Conservation (phyloP, 768 basidiomycete genomes). For the Phlebiopsis flavidoalba region DNA sequence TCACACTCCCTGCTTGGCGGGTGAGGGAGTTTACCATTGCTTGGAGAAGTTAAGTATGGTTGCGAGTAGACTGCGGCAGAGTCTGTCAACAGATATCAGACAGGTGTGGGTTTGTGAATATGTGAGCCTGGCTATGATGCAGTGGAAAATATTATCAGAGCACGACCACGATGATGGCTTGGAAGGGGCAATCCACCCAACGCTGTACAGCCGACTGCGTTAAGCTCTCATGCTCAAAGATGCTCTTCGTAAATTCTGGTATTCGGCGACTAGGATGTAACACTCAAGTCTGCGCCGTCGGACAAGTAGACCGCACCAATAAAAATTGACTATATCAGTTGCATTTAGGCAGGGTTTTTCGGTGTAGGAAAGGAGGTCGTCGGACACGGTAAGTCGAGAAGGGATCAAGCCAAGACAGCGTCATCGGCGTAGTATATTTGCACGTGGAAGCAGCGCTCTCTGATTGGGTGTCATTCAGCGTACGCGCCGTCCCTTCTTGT, state of each 20-base stretch:
- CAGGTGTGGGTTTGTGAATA: not conserved
- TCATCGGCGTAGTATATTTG: not conserved
- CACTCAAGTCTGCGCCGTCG: not conserved
- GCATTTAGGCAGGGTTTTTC: not conserved
- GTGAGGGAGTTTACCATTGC: conserved; percentile 48
- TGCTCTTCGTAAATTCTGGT: not conserved
- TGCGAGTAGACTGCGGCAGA: not conserved
- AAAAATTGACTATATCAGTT: not conserved
- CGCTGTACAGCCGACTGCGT: not conserved
- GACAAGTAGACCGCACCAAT: not conserved
- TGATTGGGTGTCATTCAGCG: not conserved
- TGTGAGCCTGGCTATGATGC: not conserved
- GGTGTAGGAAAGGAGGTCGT: not conserved
- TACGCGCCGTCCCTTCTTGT: not conserved
- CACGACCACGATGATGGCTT: not conserved
- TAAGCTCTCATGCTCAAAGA: not conserved
- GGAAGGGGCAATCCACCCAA: not conserved
- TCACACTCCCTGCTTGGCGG: conserved; percentile 54
- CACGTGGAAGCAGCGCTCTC: not conserved
- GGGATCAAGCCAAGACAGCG: not conserved
- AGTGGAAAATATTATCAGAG: not conserved
- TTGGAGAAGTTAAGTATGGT: not conserved
- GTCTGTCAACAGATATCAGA: not conserved
- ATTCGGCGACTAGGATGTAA: not conserved
- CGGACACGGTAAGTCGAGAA: not conserved